These are phyloP conservation scores for Arachis hypogaea DNA, from an alignment of 306 rosid species.

Conservation along the genomic window DNA sequence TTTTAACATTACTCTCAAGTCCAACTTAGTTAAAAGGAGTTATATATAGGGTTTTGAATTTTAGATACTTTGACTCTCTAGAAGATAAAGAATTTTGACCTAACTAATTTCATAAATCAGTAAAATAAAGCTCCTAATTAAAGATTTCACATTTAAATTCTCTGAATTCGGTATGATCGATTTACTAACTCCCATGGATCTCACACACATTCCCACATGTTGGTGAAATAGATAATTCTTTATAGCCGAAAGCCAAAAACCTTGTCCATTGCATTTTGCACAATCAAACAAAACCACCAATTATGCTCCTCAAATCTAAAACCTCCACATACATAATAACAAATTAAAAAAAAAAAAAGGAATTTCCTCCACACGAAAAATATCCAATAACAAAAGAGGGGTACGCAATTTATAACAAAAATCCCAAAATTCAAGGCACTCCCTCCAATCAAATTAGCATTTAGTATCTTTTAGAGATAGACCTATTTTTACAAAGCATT, in stretches of 20 bases:
- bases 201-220: constrained; percentile 37
- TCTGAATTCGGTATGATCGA: constrained; percentile 19
- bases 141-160: neutral
- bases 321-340: constrained; percentile 40
- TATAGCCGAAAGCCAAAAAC: constrained; percentile 40
- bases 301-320: constrained; percentile 46
- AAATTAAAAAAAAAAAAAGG: constrained; percentile 32
- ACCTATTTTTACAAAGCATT: constrained; percentile 36
- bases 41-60: constrained; percentile 14
- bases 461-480: constrained; percentile 12
- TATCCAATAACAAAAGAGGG: constrained; percentile 40
- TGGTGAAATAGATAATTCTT: constrained; percentile 27
- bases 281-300: constrained; percentile 43
- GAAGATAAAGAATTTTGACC: neutral
- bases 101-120: neutral
- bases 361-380: constrained; percentile 41
- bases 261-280: constrained; percentile 46
- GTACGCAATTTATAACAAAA: neutral
- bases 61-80: constrained; percentile 27
- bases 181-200: constrained; percentile 24
- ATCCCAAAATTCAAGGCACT: constrained; percentile 46
- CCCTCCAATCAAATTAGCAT: constrained; percentile 48
- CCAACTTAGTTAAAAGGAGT: constrained; percentile 37
- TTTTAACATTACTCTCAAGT: constrained; percentile 4
- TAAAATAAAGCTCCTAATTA: neutral